phyloP scores from a whole-genome alignment of 352 stramenopile genomes.

The Globisporangium perplexum region DNA sequence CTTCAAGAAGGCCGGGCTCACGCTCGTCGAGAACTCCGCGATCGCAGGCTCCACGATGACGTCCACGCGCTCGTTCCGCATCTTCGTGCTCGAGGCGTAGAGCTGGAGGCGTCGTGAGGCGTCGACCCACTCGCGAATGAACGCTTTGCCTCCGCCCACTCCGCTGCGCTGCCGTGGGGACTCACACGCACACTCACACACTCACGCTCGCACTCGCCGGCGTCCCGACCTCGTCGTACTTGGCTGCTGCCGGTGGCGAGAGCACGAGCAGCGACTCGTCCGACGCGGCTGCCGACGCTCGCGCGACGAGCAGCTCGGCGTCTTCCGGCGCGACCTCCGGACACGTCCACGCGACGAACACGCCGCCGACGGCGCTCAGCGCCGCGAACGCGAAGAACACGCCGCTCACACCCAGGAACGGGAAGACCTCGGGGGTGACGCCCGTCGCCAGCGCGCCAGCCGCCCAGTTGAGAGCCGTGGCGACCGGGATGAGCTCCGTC shows the following conservation, averaged over 20 bases:
- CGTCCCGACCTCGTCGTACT: slow-evolving; percentile 16
- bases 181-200: not conserved
- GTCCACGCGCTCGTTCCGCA: slow-evolving; percentile 59
- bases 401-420: slow-evolving; percentile 32
- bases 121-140: no score
- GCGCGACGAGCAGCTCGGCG: slow-evolving; percentile 28
- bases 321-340: slow-evolving; percentile 39
- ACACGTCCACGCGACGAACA: slow-evolving; percentile 35
- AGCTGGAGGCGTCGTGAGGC: no score
- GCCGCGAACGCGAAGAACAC: slow-evolving; percentile 50
- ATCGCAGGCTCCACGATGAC: slow-evolving; percentile 52
- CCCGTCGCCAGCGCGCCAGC: slow-evolving; percentile 31
- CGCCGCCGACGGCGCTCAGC: slow-evolving; percentile 21
- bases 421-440: slow-evolving; percentile 37
- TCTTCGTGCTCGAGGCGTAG: slow-evolving; percentile 55
- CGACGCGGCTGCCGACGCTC: not conserved
- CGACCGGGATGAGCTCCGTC: slow-evolving; percentile 40
- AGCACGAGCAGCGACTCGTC: not conserved
- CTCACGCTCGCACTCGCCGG: not conserved
- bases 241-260: not conserved
- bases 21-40: slow-evolving; percentile 41
- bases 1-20: slow-evolving; percentile 61
- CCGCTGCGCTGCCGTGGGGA: no score
- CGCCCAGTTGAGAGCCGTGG: slow-evolving; percentile 29
- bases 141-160: no score